Evolutionary conservation across 768 basidiomycete genomes (phyloP).

Genomic region (Lanmaoa pseudosensibilis): DNA sequence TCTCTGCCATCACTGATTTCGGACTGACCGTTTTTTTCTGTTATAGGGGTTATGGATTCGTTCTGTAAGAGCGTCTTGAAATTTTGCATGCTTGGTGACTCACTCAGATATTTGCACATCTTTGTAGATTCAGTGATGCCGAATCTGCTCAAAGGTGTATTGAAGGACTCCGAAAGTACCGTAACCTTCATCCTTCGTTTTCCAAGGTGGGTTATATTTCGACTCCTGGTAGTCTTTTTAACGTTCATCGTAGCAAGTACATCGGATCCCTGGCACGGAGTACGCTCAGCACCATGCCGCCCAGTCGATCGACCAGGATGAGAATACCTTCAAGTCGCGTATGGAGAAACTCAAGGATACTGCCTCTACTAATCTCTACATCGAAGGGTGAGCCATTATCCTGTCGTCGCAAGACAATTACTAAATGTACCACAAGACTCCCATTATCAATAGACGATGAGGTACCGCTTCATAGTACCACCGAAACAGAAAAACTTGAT

Average conservation of each 20-base stretch:
- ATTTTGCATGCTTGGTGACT: constrained; percentile 1
- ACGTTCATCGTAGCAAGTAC: constrained; percentile 48
- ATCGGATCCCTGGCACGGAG: constrained; percentile 78
- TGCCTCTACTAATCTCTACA: constrained; percentile 74
- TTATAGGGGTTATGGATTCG: constrained; percentile 74
- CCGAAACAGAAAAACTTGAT: not conserved
- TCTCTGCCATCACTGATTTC: constrained; percentile 1
- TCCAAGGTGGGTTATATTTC: constrained; percentile 59
- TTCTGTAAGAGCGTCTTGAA: constrained; percentile 52
- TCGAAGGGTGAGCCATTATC: constrained; percentile 57
- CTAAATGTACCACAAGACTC: constrained; percentile 40
- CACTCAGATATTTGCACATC: not conserved
- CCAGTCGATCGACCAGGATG: constrained; percentile 32
- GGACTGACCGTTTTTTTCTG: constrained; percentile 2
- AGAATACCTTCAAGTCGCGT: constrained; percentile 64
- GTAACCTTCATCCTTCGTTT: constrained; percentile 83
- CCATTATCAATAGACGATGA: constrained; percentile 70
- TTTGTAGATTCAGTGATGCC: constrained; percentile 60
- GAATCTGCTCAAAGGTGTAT: constrained; percentile 78
- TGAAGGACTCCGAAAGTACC: constrained; percentile 61
- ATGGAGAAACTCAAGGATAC: constrained; percentile 75
- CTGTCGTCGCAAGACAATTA: not conserved
- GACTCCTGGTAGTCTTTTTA: not conserved
- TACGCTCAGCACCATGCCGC: constrained; percentile 44
- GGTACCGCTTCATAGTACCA: constrained; percentile 31